These are phyloP conservation scores for Fusarium sp. DNA, from an alignment of 2,329 filamentous ascomycete species.

Conservation along the genomic window DNA sequence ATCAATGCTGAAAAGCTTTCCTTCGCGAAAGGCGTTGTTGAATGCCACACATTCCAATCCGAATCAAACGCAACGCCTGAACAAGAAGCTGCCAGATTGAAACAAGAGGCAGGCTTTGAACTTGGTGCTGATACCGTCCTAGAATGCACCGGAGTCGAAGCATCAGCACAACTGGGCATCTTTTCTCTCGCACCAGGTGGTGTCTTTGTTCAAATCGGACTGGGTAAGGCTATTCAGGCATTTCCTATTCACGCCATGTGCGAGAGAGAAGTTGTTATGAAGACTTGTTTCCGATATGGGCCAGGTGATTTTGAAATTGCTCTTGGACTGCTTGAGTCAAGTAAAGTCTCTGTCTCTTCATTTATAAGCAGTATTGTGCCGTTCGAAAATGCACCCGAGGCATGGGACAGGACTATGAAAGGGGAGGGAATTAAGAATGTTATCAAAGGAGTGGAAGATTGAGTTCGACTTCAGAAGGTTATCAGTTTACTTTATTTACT, in stretches of 20 bases:
- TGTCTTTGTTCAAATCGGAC: constrained; percentile 30
- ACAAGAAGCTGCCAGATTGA: constrained; percentile 24
- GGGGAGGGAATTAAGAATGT: constrained; percentile 80
- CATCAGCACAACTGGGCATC: constrained; percentile 29
- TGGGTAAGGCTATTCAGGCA: constrained; percentile 33
- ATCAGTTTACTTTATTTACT: neutral
- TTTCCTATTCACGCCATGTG: constrained; percentile 80
- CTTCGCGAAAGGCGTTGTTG: constrained; percentile 28
- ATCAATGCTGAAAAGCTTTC: constrained; percentile 32
- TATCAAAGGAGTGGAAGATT: constrained; percentile 54
- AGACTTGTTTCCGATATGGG: constrained; percentile 89
- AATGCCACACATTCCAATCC: constrained; percentile 11
- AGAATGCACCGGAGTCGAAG: constrained; percentile 39
- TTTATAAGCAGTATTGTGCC: constrained; percentile 80
- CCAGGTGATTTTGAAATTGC: constrained; percentile 88
- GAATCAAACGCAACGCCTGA: neutral
- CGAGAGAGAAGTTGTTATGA: constrained; percentile 85
- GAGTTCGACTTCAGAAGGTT: neutral
- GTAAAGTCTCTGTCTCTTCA: constrained; percentile 81
- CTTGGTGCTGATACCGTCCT: constrained; percentile 70
- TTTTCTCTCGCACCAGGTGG: constrained; percentile 19
- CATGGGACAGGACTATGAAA: constrained; percentile 86
- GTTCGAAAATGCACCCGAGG: constrained; percentile 74
- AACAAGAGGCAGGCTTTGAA: constrained; percentile 61
- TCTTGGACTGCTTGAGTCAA: constrained; percentile 77